Percentiles rank a stretch among this genome's conserved stretches.
These are phyloP conservation scores for Cyanidioschyzon merolae DNA, from an alignment of 23 red algal species.

Conservation along the genomic window DNA sequence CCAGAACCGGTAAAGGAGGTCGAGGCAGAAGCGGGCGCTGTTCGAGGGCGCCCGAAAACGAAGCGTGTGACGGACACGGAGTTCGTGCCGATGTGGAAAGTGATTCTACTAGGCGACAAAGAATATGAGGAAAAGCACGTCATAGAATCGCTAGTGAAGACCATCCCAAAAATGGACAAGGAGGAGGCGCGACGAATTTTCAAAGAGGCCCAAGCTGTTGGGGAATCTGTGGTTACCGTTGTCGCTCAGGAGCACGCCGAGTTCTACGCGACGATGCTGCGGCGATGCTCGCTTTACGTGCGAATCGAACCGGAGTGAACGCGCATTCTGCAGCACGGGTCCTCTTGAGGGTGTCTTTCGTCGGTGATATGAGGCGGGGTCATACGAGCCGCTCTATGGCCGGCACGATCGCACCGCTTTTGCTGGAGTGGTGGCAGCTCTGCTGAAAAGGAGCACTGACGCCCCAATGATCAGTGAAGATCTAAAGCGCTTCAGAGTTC, in stretches of 20 bases:
- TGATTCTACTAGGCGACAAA: conserved; percentile 94
- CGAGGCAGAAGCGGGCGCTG: conserved; percentile 51
- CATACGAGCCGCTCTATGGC: too few relatives aligned
- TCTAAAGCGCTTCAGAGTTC: too few relatives aligned
- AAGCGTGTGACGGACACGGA: conserved; percentile 74
- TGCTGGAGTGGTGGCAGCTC: too few relatives aligned
- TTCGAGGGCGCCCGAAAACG: conserved; percentile 47
- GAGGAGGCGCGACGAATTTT: conserved; percentile 72
- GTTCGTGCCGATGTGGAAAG: conserved; percentile 58
- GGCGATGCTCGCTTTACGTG: conserved; percentile 76
- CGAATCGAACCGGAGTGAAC: conserved; percentile 61
- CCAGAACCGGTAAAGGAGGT: conserved; percentile 28
- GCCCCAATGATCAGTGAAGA: too few relatives aligned
- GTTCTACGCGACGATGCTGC: conserved; percentile 91
- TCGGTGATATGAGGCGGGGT: too few relatives aligned
- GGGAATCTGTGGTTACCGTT: conserved; percentile 54
- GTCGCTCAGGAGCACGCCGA: conserved; percentile 93
- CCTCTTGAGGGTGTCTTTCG: too few relatives aligned
- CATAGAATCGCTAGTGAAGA: conserved; percentile 65
- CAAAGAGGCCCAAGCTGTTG: conserved; percentile 60
- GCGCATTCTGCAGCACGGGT: neutral
- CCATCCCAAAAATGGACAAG: conserved; percentile 61
- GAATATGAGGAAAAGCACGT: conserved; percentile 93
- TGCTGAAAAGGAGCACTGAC: too few relatives aligned
- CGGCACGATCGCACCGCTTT: neutral